phyloP scores from a whole-genome alignment of 257 asterid genomes.

The Solanum microdontum region DNA sequence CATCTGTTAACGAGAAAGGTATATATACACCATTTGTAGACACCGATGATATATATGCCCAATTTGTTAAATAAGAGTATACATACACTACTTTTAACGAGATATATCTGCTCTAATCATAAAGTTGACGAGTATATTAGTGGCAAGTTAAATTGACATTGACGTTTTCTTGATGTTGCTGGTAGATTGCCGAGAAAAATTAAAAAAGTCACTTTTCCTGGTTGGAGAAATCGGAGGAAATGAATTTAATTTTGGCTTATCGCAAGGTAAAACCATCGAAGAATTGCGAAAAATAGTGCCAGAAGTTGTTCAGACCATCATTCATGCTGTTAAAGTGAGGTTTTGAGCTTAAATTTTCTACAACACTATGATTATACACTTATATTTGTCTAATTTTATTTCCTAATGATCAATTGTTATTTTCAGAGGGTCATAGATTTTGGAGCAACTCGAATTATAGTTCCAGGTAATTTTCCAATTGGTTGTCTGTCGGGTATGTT shows the following conservation, averaged over 20 bases:
- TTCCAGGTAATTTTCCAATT: constrained; percentile 10
- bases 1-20: too few relatives aligned
- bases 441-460: neutral
- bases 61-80: too few relatives aligned
- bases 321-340: constrained; percentile 6
- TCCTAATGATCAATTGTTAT: neutral
- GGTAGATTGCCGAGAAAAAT: neutral
- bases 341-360: neutral
- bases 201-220: neutral
- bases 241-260: constrained; percentile 4
- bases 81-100: too few relatives aligned
- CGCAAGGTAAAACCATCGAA: constrained; percentile 7
- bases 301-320: constrained; percentile 7
- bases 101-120: too few relatives aligned
- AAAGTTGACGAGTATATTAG: too few relatives aligned
- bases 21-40: too few relatives aligned
- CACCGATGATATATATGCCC: too few relatives aligned
- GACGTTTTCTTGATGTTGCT: neutral
- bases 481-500: constrained; percentile 7
- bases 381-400: too few relatives aligned
- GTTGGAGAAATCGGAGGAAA: constrained; percentile 15
- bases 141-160: too few relatives aligned
- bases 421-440: constrained; percentile 2
- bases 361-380: too few relatives aligned
- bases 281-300: neutral